A percentile compares a stretch with the other conserved stretches of the same genome.
These are phyloP conservation scores for Mitragyna speciosa DNA, from an alignment of 257 asterid species.

Conservation along the genomic window DNA sequence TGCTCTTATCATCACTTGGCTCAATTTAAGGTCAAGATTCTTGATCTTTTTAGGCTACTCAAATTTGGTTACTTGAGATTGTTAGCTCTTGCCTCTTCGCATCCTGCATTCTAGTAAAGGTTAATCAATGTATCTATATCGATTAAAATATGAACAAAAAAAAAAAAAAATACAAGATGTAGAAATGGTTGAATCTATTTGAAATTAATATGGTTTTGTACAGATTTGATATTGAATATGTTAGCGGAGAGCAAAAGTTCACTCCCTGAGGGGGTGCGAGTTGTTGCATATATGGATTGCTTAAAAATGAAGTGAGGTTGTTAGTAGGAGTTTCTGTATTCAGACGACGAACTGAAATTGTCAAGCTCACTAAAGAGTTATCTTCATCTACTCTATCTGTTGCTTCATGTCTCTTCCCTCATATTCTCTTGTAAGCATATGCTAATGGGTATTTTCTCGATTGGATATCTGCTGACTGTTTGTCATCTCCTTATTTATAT, in stretches of 20 bases:
- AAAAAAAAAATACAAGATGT: background rate
- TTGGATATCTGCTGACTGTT: conserved; percentile 9
- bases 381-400: background rate
- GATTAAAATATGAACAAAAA: background rate
- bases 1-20: conserved; percentile 75
- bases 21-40: conserved; percentile 65
- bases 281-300: background rate
- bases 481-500: conserved; percentile 20
- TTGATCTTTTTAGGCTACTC: background rate
- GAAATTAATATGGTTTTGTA: background rate
- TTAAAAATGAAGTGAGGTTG: background rate
- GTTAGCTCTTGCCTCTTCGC: background rate
- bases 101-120: background rate
- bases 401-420: background rate
- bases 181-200: background rate
- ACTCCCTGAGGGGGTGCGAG: background rate
- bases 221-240: background rate
- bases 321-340: background rate
- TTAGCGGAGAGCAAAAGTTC: background rate
- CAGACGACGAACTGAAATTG: background rate
- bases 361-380: background rate
- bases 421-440: background rate
- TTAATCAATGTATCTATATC: background rate
- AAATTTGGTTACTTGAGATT: background rate
- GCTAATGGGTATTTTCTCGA: background rate